These are phyloP conservation scores for Phycomyces blakesleeanus DNA, from an alignment of 192 early-diverging fungal genomes.

Conservation along the genomic window DNA sequence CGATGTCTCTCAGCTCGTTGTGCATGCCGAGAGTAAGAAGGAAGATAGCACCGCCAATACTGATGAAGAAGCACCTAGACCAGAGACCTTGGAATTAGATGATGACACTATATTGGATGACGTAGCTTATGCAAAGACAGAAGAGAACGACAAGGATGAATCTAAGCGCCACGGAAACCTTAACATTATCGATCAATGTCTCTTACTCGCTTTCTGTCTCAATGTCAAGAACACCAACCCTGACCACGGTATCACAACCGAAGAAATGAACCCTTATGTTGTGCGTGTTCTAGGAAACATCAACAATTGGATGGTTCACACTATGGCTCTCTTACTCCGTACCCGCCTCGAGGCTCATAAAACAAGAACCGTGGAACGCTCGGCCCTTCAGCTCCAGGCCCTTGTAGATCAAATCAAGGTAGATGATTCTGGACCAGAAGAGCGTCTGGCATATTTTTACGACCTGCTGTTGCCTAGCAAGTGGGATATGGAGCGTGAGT, in stretches of 20 bases:
- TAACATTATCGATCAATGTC: slow-evolving; percentile 78
- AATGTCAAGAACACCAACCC: slow-evolving; percentile 97
- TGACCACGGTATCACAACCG: slow-evolving; percentile 85
- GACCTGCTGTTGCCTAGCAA: slow-evolving; percentile 80
- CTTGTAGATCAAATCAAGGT: slow-evolving; percentile 90
- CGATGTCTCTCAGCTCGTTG: slow-evolving; percentile 86
- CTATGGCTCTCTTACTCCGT: slow-evolving; percentile 88
- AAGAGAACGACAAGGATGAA: slow-evolving; percentile 42
- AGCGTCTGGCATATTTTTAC: slow-evolving; percentile 80
- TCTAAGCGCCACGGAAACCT: slow-evolving; percentile 63
- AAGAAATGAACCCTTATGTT: slow-evolving; percentile 96
- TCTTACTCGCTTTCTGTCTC: slow-evolving; percentile 84
- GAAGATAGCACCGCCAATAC: slow-evolving; percentile 26
- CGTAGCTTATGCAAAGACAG: slow-evolving; percentile 56
- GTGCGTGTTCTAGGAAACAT: slow-evolving; percentile 85
- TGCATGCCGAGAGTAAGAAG: slow-evolving; percentile 76
- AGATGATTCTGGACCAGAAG: slow-evolving; percentile 63
- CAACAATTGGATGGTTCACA: slow-evolving; percentile 98
- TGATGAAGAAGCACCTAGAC: slow-evolving; percentile 35
- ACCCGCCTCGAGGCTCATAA: slow-evolving; percentile 86
- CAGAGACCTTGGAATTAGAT: slow-evolving; percentile 80
- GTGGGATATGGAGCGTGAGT: slow-evolving; percentile 95
- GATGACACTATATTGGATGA: slow-evolving; percentile 91
- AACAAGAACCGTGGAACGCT: slow-evolving; percentile 85
- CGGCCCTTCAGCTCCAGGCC: slow-evolving; percentile 88